Percentiles rank a stretch among this genome's conserved stretches.
Conservation (phyloP, 306 rosid species). For the Vigna radiata region DNA sequence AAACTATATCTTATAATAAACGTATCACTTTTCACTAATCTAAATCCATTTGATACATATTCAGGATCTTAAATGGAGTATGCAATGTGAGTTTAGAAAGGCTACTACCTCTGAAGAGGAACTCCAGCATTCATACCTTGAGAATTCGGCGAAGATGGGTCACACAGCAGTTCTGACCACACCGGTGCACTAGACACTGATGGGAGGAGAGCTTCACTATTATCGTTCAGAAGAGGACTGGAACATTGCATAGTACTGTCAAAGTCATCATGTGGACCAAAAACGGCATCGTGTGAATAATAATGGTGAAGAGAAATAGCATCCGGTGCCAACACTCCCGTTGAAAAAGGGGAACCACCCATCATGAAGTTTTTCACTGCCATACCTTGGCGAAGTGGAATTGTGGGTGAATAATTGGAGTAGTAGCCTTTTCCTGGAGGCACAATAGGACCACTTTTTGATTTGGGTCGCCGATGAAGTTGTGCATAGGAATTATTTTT, state of each 20-base stretch:
- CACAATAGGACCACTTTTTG: slow-evolving; percentile 90
- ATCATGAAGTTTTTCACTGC: slow-evolving; percentile 51
- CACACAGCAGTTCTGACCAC: slow-evolving; percentile 60
- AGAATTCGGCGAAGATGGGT: slow-evolving; percentile 56
- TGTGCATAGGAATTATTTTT: slow-evolving; percentile 47
- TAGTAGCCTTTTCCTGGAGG: slow-evolving; percentile 56
- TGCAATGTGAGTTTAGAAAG: slow-evolving; percentile 4
- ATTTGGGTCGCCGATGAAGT: slow-evolving; percentile 66
- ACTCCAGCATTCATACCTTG: slow-evolving; percentile 47
- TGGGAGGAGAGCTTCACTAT: slow-evolving; percentile 32
- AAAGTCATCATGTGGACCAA: slow-evolving; percentile 48
- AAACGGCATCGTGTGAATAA: slow-evolving; percentile 58
- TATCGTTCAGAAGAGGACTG: slow-evolving; percentile 31
- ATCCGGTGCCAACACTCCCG: slow-evolving; percentile 78
- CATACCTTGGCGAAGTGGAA: slow-evolving; percentile 56
- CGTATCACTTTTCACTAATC: neutral
- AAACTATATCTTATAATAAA: neutral
- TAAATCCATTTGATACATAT: neutral
- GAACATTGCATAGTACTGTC: slow-evolving; percentile 48
- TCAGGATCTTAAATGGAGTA: neutral
- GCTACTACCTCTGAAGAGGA: neutral
- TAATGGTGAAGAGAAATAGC: slow-evolving; percentile 56
- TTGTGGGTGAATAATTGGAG: slow-evolving; percentile 59
- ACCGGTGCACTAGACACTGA: slow-evolving; percentile 48
- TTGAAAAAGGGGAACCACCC: slow-evolving; percentile 68